Evolutionary conservation across 164 flowering plant genomes (phyloP).

Genomic region (Santalum album): DNA sequence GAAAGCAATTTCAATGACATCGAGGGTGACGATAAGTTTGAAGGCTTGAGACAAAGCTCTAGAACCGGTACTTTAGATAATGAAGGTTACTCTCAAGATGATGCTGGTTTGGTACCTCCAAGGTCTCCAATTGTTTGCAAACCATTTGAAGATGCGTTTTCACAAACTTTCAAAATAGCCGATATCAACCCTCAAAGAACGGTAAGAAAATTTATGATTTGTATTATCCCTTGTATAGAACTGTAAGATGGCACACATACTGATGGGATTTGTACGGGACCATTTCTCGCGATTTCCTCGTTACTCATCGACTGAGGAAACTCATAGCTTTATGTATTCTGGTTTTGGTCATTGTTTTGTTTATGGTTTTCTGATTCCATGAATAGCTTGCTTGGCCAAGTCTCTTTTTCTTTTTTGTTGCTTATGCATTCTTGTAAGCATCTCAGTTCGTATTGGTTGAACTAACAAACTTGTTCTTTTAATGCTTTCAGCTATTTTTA

Average conservation of each 20-base stretch:
- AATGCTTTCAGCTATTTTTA: conserved; percentile 71
- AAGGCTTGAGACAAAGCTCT: conserved; percentile 1
- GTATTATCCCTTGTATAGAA: no score
- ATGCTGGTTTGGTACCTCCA: conserved; percentile 25
- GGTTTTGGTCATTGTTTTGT: no score
- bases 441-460: not conserved
- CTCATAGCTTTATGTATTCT: not conserved
- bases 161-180: conserved; percentile 60
- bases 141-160: conserved; percentile 57
- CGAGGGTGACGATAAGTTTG: conserved; percentile 11
- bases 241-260: no score
- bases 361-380: no score
- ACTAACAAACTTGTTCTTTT: not conserved
- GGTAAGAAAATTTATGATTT: conserved; percentile 42
- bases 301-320: not conserved
- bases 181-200: conserved; percentile 60
- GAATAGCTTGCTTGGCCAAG: no score
- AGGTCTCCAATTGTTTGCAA: conserved; percentile 75
- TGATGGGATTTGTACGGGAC: not conserved
- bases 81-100: conserved; percentile 20
- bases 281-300: not conserved
- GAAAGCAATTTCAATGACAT: conserved; percentile 11
- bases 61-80: conserved; percentile 25
- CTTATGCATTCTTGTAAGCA: not conserved
- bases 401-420: no score